Conservation (phyloP, 192 early-diverging fungal species). For the Umbelopsis isabellina region DNA sequence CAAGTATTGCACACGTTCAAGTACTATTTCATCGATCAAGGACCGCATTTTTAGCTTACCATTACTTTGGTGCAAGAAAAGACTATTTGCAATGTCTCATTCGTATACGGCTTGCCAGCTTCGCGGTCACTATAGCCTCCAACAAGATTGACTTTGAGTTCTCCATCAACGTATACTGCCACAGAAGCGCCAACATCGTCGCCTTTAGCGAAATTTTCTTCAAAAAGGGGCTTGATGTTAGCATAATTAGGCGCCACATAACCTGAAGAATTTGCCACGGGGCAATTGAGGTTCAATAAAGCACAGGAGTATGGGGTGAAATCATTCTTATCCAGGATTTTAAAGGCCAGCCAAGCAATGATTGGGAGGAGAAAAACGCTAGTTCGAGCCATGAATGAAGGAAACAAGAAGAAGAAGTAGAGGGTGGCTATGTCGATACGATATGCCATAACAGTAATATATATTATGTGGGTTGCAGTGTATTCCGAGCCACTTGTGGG, state of each 20-base stretch:
- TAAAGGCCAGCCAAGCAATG: not conserved
- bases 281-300: not conserved
- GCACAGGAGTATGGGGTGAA: constrained; percentile 16
- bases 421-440: no score
- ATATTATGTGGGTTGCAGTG: no score
- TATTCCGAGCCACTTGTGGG: no score
- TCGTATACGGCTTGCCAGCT: constrained; percentile 44
- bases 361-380: not conserved
- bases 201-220: constrained; percentile 37
- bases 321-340: constrained; percentile 1
- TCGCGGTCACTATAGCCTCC: constrained; percentile 60
- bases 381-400: not conserved
- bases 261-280: not conserved
- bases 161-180: constrained; percentile 50
- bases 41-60: constrained; percentile 34
- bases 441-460: no score
- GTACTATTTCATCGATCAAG: not conserved
- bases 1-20: not conserved
- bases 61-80: constrained; percentile 68
- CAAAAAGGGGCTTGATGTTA: constrained; percentile 5
- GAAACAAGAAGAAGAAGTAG: no score
- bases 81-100: constrained; percentile 64
- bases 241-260: constrained; percentile 23
- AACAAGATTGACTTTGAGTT: constrained; percentile 61
- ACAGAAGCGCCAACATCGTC: constrained; percentile 55